A percentile compares a stretch with the other conserved stretches of the same genome.
These are phyloP conservation scores for Solanum verrucosum DNA, from an alignment of 257 asterid genomes.

Conservation along the genomic window DNA sequence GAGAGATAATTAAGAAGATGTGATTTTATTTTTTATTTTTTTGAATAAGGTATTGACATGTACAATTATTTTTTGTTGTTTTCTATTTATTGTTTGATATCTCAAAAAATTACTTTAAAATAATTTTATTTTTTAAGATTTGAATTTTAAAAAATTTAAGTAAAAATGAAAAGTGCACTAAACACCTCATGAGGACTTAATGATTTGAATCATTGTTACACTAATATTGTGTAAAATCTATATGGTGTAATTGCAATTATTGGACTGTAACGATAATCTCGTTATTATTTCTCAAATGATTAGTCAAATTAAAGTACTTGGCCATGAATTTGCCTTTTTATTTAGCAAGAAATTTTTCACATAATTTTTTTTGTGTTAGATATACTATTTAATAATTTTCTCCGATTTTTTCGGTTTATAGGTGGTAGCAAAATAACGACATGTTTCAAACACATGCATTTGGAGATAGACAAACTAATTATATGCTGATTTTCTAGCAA, in stretches of 20 bases:
- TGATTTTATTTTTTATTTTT: too few species aligned
- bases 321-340: neutral
- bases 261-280: neutral
- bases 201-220: too few species aligned
- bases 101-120: neutral
- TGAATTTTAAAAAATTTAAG: neutral
- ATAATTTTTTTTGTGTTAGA: neutral
- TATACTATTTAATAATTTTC: too few species aligned
- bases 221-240: neutral
- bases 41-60: neutral
- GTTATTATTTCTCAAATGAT: neutral
- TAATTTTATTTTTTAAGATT: neutral
- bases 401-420: too few species aligned
- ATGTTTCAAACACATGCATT: too few species aligned
- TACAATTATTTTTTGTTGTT: too few species aligned
- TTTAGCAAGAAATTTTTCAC: too few species aligned
- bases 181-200: neutral
- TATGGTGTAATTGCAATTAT: too few species aligned
- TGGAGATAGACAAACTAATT: too few species aligned
- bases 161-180: too few species aligned
- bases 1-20: neutral
- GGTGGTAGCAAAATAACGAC: neutral
- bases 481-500: too few species aligned
- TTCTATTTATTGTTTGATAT: too few species aligned
- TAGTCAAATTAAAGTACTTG: neutral